Percentiles rank a stretch among this genome's conserved stretches.
These are phyloP conservation scores for Canavalia ensiformis DNA, from an alignment of 306 rosid species.

Conservation along the genomic window DNA sequence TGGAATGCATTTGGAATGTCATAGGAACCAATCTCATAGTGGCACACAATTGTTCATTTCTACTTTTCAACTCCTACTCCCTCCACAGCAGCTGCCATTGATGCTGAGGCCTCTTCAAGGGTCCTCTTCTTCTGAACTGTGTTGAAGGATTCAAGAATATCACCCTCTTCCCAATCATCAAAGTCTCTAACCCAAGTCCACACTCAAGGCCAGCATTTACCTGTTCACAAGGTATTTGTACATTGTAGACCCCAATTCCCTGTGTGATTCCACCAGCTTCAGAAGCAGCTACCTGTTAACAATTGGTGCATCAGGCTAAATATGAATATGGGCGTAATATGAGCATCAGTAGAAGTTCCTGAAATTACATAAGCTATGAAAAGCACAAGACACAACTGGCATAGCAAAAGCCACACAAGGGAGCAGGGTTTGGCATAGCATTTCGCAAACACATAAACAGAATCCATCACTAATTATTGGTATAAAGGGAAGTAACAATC, in stretches of 20 bases:
- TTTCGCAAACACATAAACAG: neutral
- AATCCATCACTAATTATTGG: constrained; percentile 25
- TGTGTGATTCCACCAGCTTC: constrained; percentile 99
- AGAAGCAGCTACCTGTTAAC: constrained; percentile 90
- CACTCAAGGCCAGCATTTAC: constrained; percentile 96
- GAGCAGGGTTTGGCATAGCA: neutral
- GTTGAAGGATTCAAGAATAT: constrained; percentile 77
- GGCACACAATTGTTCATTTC: constrained; percentile 50
- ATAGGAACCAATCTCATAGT: constrained; percentile 34
- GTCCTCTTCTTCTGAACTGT: constrained; percentile 82
- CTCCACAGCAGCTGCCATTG: constrained; percentile 91
- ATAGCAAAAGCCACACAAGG: constrained; percentile 14
- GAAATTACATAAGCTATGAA: neutral
- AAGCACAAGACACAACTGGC: constrained; percentile 11
- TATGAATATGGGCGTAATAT: constrained; percentile 31
- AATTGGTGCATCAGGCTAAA: constrained; percentile 47
- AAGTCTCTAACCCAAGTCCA: constrained; percentile 85
- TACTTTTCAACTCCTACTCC: constrained; percentile 63
- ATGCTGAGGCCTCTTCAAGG: constrained; percentile 95
- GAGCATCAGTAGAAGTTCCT: constrained; percentile 25
- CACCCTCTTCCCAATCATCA: constrained; percentile 89
- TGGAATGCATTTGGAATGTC: constrained; percentile 24
- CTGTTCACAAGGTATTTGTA: constrained; percentile 74
- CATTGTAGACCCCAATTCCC: constrained; percentile 97
- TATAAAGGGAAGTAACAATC: constrained; percentile 19